Base-by-base conservation (phyloP, 805 yeast species). In the Crinitomyces ghanaensis region DNA sequence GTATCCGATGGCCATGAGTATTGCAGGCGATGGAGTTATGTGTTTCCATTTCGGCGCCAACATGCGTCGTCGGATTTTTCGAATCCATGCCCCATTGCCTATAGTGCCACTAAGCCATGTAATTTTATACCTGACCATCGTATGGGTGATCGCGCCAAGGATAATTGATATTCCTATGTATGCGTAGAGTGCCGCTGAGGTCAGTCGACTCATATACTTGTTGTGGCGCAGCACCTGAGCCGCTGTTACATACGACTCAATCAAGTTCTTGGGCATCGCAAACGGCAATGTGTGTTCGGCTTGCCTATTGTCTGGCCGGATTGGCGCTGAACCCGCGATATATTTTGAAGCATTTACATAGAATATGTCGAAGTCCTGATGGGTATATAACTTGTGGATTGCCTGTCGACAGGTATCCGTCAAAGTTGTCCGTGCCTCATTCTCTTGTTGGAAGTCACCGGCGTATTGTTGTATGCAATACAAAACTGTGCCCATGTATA, bases 1-100 rank as follows among this genome's bases (percentile, higher is more conserved):
- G 42, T 56, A 65, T 2, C 47, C 52, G 8, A 38, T 13, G 6
- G 63, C 37, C 7, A 62, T 43, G 4, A 55, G 20, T 1, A 60
- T 40, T 36, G 59, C 57, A 8, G 48, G 43, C 24, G 67, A 45
- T 1, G 63, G 51, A 0, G 68, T 68, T 6, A 36, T 22, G 25
- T 32, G 27, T 9, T 13, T 12, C 9, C 5, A 4, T 28, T 4
- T 19, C 19, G 13, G 4, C 13, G 31, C 16, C 15, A 25, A 6
- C 6, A 14, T 7, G 17, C 14, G 9, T 25, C 17, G 12, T n/a
- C n/a, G n/a, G n/a, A n/a, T 13, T 14, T 11, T 25, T 6, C 17
- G 15, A 12, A 13, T 17, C 15, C 15, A 25, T 7, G 17, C 28
- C 15, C 15, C 11, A 25, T 6, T 12, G 17, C 11, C 15, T 14